Percentiles rank a stretch among this genome's conserved stretches.
phyloP scores from a whole-genome alignment of 1,284 basidiomycete genomes.

The Pseudozyma flocculosa region DNA sequence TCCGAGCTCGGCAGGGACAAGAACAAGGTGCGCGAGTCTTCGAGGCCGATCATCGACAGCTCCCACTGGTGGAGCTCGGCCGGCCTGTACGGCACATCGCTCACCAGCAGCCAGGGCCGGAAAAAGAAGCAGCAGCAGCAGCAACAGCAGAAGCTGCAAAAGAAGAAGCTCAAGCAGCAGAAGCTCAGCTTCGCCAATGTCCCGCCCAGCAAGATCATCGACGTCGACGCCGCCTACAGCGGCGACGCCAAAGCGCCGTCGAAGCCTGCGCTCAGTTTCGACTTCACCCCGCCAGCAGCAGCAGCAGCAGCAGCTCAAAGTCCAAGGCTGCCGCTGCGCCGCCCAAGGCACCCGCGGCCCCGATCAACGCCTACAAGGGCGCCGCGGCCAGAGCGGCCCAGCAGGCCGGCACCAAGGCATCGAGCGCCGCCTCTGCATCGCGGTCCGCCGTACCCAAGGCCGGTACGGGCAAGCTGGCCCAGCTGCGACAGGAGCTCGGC shows the following conservation, averaged over 20 bases:
- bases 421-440: constrained; percentile 8
- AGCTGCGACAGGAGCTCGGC: constrained; percentile 42
- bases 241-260: constrained; percentile 2
- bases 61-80: constrained; percentile 36
- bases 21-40: neutral
- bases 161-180: constrained; percentile 38
- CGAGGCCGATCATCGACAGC: constrained; percentile 8
- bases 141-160: constrained; percentile 5
- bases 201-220: constrained; percentile 31
- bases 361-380: constrained; percentile 37
- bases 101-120: constrained; percentile 15
- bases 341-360: constrained; percentile 16
- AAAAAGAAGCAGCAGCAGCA: neutral
- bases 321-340: constrained; percentile 8
- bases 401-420: constrained; percentile 6
- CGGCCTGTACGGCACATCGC: constrained; percentile 16
- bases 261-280: constrained; percentile 20
- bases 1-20: too few species aligned
- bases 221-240: constrained; percentile 22
- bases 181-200: constrained; percentile 39
- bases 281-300: too few species aligned
- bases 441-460: constrained; percentile 10
- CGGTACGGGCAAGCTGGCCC: constrained; percentile 33
- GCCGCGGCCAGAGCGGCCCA: constrained; percentile 10
- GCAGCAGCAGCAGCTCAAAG: neutral